A percentile compares a stretch with the other conserved stretches of the same genome.
Evolutionary conservation across 2,329 filamentous ascomycete genomes (phyloP).

Genomic region (Pseudogymnoascus sp.): DNA sequence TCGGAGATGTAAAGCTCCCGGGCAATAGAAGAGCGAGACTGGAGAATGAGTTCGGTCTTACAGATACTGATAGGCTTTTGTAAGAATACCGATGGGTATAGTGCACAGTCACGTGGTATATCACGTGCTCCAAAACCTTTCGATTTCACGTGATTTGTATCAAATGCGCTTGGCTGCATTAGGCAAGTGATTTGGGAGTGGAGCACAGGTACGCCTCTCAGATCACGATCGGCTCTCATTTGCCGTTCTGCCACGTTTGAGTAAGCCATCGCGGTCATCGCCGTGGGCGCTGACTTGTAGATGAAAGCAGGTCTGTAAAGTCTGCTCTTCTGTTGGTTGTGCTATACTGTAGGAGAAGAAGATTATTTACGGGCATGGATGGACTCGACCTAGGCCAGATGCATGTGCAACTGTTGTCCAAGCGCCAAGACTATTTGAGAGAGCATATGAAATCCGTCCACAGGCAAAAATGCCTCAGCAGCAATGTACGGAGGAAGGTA

Average conservation of each 20-base stretch:
- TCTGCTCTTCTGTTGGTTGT: background rate
- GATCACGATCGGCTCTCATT: slow-evolving; percentile 1
- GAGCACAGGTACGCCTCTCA: background rate
- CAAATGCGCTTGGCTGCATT: slow-evolving; percentile 1
- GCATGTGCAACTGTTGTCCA: background rate
- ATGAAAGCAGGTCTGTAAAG: background rate
- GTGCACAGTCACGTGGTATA: background rate
- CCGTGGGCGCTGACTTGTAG: background rate
- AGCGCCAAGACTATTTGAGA: slow-evolving; percentile 1
- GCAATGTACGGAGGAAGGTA: background rate
- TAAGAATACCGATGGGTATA: background rate
- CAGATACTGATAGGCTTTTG: background rate
- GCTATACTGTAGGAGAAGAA: background rate
- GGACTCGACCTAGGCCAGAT: background rate
- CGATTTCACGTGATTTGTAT: background rate
- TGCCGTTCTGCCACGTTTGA: background rate
- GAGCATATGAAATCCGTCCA: background rate
- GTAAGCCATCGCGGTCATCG: background rate
- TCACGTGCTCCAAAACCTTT: background rate
- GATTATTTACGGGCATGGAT: background rate
- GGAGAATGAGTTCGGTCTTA: background rate
- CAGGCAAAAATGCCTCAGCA: slow-evolving; percentile 7
- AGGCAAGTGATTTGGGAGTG: background rate
- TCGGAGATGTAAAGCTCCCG: background rate
- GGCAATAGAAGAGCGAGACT: background rate